These are phyloP conservation scores for Xerocomellus intermedius DNA, from an alignment of 768 basidiomycete genomes.

Conservation along the genomic window DNA sequence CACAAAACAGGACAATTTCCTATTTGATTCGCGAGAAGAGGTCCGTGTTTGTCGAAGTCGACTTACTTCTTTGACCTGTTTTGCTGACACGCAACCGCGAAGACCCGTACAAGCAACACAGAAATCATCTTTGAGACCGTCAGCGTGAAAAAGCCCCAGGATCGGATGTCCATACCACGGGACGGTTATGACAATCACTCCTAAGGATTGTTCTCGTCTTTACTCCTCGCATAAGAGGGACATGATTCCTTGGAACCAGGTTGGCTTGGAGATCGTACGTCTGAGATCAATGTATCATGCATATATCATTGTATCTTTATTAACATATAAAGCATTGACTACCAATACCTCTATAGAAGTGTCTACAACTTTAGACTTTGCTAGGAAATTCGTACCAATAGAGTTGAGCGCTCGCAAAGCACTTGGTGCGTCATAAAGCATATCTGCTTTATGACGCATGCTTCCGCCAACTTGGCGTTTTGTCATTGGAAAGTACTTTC, in stretches of 20 bases:
- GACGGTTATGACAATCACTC: not conserved
- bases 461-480: not conserved
- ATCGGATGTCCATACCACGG: constrained; percentile 4
- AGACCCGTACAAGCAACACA: constrained; percentile 16
- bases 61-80: not conserved
- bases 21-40: constrained; percentile 11
- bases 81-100: not conserved
- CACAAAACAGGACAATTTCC: constrained; percentile 10
- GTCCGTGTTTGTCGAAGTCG: not conserved
- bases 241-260: not conserved
- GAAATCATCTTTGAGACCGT: constrained; percentile 23
- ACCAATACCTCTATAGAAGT: not conserved
- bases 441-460: too few species aligned
- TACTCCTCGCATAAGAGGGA: not conserved
- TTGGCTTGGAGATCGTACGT: not conserved
- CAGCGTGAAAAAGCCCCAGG: constrained; percentile 12
- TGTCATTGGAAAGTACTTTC: not conserved
- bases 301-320: constrained; percentile 4
- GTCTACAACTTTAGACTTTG: too few species aligned
- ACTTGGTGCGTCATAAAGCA: not conserved
- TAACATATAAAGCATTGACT: not conserved
- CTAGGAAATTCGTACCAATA: not conserved
- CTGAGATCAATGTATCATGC: constrained; percentile 4
- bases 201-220: not conserved
- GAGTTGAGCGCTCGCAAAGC: not conserved